Evolutionary conservation across 1,284 basidiomycete genomes (phyloP).

Genomic region (Microbotryomycetes sp.): DNA sequence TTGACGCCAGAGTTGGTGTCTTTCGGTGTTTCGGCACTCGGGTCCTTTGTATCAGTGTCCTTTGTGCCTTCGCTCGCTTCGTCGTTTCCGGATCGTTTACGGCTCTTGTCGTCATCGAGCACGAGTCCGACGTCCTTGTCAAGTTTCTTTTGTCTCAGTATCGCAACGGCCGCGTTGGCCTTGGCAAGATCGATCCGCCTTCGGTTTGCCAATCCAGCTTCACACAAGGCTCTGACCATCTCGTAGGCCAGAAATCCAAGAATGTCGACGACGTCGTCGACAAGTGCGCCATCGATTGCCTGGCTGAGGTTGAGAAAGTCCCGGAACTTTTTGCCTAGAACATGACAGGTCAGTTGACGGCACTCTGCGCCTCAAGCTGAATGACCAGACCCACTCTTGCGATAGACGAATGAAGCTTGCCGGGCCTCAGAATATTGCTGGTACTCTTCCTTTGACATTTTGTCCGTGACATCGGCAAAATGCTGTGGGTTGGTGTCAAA

Average conservation of each 20-base stretch:
- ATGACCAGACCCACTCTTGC: constrained; percentile 59
- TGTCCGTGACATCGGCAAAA: constrained; percentile 87
- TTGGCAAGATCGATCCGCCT: constrained; percentile 47
- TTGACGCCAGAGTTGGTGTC: not conserved
- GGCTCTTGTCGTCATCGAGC: not conserved
- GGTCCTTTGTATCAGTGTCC: not conserved
- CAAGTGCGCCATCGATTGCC: constrained; percentile 81
- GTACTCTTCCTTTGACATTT: constrained; percentile 96
- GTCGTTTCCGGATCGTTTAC: not conserved
- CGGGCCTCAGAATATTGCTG: constrained; percentile 96
- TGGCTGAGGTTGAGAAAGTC: constrained; percentile 89
- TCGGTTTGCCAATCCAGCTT: constrained; percentile 76
- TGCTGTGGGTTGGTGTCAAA: too few relatives aligned
- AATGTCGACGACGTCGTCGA: constrained; percentile 93
- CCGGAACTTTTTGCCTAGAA: constrained; percentile 78
- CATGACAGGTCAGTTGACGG: not conserved
- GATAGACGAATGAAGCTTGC: constrained; percentile 93
- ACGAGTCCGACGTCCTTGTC: constrained; percentile 36
- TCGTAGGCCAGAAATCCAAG: constrained; percentile 96
- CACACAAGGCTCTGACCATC: constrained; percentile 86
- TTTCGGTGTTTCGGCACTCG: not conserved
- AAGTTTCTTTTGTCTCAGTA: constrained; percentile 42
- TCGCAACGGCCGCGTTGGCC: not conserved
- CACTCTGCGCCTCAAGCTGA: not conserved
- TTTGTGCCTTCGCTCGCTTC: not conserved